These are phyloP conservation scores for Diaporthe amygdali DNA, from an alignment of 2,329 filamentous ascomycete genomes.

Conservation along the genomic window DNA sequence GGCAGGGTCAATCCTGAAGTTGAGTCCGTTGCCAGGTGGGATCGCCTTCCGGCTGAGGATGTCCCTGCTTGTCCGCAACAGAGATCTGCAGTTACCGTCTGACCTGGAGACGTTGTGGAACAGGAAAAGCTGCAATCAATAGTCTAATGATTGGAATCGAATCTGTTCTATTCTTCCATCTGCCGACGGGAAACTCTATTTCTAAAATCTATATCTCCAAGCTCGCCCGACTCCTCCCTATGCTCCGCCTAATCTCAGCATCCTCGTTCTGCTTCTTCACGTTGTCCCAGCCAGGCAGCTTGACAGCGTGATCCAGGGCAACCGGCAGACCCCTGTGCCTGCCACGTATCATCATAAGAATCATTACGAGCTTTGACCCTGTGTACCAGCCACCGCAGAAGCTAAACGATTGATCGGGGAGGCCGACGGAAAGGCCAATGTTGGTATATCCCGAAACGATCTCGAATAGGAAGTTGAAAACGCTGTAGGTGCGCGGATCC, in stretches of 20 bases:
- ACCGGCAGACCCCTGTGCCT: constrained; percentile 61
- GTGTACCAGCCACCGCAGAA: constrained; percentile 24
- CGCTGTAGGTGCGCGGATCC: constrained; percentile 58
- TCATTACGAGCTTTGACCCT: constrained; percentile 23
- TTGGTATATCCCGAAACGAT: constrained; percentile 42
- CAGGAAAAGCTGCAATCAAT: too few species aligned
- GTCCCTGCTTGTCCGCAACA: too few species aligned
- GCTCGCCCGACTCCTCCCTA: constrained; percentile 8
- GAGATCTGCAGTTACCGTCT: too few species aligned
- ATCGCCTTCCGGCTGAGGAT: too few species aligned
- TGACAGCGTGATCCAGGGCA: constrained; percentile 57
- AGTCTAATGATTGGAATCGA: background rate
- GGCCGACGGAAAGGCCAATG: constrained; percentile 17
- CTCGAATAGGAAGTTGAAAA: constrained; percentile 67
- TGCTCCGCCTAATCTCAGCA: constrained; percentile 21
- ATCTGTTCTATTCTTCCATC: background rate
- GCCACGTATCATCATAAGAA: constrained; percentile 47
- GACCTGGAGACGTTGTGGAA: too few species aligned
- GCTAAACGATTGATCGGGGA: constrained; percentile 19
- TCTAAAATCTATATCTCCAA: background rate
- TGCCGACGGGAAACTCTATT: background rate
- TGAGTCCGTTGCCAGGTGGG: too few species aligned
- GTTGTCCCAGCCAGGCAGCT: constrained; percentile 43
- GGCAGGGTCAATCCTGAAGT: too few species aligned
- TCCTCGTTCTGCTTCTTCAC: constrained; percentile 29